These are phyloP conservation scores for Cryptomeria japonica DNA, from an alignment of 75 land plant genomes.

Conservation along the genomic window DNA sequence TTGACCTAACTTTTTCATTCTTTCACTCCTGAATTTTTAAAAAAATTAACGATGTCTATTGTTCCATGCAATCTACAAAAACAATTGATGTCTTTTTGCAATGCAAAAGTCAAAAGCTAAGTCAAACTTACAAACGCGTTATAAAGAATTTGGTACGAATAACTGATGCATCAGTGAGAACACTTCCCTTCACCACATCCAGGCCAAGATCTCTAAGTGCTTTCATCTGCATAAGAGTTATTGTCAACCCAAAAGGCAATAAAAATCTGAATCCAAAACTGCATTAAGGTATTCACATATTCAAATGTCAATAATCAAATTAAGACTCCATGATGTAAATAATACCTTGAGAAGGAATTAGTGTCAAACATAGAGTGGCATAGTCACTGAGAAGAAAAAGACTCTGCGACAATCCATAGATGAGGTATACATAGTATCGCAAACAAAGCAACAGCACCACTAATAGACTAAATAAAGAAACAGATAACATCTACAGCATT, in stretches of 20 bases:
- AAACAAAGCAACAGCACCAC: background rate
- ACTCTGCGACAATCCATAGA: background rate
- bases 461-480: too few species aligned
- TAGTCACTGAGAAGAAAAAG: background rate
- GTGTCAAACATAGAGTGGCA: background rate
- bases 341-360: background rate
- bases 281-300: background rate
- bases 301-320: background rate
- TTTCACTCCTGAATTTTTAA: background rate
- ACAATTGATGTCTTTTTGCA: constrained; percentile 5
- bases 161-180: constrained; percentile 62
- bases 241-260: background rate
- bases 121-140: constrained; percentile 54
- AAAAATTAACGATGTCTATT: background rate
- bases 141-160: constrained; percentile 76
- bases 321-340: background rate
- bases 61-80: background rate
- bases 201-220: constrained; percentile 88
- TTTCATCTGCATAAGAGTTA: constrained; percentile 61
- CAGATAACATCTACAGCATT: background rate
- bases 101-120: background rate
- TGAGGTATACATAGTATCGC: background rate
- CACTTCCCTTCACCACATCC: constrained; percentile 83
- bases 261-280: background rate
- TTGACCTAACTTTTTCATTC: background rate